phyloP scores from a whole-genome alignment of 768 basidiomycete species.

The Calvatia gigantea region DNA sequence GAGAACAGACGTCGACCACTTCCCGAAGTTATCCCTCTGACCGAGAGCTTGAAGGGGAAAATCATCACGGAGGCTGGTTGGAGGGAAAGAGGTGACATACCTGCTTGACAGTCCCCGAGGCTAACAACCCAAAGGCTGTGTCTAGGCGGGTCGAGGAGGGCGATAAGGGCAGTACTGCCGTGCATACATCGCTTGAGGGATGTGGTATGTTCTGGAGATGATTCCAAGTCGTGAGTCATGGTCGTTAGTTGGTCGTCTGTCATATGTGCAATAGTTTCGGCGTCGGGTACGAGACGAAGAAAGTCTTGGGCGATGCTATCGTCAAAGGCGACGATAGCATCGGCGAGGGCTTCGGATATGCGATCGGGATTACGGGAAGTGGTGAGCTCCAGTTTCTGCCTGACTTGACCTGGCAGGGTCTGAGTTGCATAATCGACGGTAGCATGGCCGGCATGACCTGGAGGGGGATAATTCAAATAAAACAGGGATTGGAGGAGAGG shows the following conservation, averaged over 20 bases:
- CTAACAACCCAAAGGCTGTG: slow-evolving; percentile 53
- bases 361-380: slow-evolving; percentile 13
- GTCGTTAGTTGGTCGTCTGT: slow-evolving; percentile 35
- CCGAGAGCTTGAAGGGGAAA: slow-evolving; percentile 35
- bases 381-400: slow-evolving; percentile 20
- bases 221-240: slow-evolving; percentile 37
- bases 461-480: neutral
- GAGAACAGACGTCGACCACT: slow-evolving; percentile 38
- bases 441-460: slow-evolving; percentile 46
- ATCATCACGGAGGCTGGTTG: neutral
- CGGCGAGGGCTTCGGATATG: slow-evolving; percentile 29
- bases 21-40: slow-evolving; percentile 23
- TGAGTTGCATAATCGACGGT: slow-evolving; percentile 37
- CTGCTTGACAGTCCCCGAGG: slow-evolving; percentile 53
- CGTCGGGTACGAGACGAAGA: slow-evolving; percentile 39
- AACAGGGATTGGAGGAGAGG: neutral
- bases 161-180: slow-evolving; percentile 47
- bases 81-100: slow-evolving; percentile 21
- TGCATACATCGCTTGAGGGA: slow-evolving; percentile 42
- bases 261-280: slow-evolving; percentile 26
- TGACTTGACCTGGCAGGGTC: slow-evolving; percentile 29
- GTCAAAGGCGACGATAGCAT: slow-evolving; percentile 37
- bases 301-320: slow-evolving; percentile 31
- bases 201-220: slow-evolving; percentile 22
- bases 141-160: slow-evolving; percentile 39